Base-by-base conservation (phyloP, 129 eudicot species). In the Flaveria trinervia region DNA sequence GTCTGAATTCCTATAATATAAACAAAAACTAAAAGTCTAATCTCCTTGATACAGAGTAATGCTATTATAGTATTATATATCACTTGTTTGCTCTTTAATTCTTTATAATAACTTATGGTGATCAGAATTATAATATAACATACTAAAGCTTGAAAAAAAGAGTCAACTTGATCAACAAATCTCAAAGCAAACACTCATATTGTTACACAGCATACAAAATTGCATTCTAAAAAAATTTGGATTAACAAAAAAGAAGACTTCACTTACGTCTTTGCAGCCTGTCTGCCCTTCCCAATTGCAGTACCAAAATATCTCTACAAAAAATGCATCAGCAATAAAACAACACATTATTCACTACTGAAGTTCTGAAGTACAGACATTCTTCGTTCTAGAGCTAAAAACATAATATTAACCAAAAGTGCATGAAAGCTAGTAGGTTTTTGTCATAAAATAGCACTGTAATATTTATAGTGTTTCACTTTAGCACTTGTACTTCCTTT, bases 201-300 rank as follows among this genome's bases (percentile, higher is more conserved):
- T 71, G 36, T 59, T 61, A 68, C 36, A 20, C 7, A 48, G 49
- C 45, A 49, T 62, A 13, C 66, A 62, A 18, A 30, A 28, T 11
- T 2, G 22, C 12, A 70, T 28, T 70, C 46, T 10, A 72, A 61
- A 43, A 25, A 76, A 18, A 11, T 23, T 3, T 9, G 43, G 14
- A 68, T 36, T 9, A 26, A 68, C 30, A 71, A 18, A 15, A 16
- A 7, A 9, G 69, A 9, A 64, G 73, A 76, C 30, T 71, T 59
- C 41, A 83, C 95, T 89, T 79, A 92, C 99, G 99, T 94, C 81
- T 91, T 94, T 74, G 99, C 99, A 85, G 99, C 97, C 82, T 94
- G 99, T 80, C 93, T 94, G 30, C 99, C 99, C 74, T 94, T 94
- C 64, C 99, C 99, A 50, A 91, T 91, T 30, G 99, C 92, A 81